Evolutionary conservation across 345 rosid genomes (phyloP).

Genomic region (Salix dunnii): DNA sequence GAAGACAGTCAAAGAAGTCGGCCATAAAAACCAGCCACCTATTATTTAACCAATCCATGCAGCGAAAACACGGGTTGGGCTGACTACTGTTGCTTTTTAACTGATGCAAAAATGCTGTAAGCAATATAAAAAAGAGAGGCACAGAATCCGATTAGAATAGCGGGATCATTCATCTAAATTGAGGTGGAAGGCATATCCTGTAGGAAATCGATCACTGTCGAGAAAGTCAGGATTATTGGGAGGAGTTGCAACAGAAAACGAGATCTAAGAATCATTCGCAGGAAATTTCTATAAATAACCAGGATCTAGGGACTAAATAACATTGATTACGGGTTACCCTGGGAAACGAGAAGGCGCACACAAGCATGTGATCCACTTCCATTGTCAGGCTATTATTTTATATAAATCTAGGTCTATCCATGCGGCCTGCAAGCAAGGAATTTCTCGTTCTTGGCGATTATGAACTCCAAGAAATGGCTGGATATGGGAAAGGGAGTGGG

Average conservation of each 20-base stretch:
- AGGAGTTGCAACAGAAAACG: not conserved
- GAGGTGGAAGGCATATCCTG: not conserved
- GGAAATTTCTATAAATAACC: not conserved
- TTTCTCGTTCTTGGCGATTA: not conserved
- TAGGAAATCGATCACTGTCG: not conserved
- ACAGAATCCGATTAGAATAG: no score
- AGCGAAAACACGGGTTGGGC: no score
- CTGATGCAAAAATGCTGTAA: not conserved
- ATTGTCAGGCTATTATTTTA: not conserved
- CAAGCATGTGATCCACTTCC: slow-evolving; percentile 1
- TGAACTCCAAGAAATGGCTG: not conserved
- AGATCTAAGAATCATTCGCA: slow-evolving; percentile 3
- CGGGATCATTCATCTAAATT: no score
- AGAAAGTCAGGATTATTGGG: not conserved
- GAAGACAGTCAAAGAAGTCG: not conserved
- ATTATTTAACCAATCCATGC: no score
- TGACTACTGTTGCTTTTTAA: not conserved
- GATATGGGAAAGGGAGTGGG: not conserved
- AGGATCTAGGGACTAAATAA: not conserved
- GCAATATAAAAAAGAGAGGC: not conserved
- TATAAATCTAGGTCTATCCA: not conserved
- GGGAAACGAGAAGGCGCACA: not conserved
- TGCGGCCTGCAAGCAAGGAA: not conserved
- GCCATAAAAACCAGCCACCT: not conserved
- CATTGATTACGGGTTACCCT: not conserved